Evolutionary conservation across 192 early-diverging fungal genomes (phyloP), one percentile per base, ranked within the genome.

Genomic region (Coemansia sp.): DNA sequence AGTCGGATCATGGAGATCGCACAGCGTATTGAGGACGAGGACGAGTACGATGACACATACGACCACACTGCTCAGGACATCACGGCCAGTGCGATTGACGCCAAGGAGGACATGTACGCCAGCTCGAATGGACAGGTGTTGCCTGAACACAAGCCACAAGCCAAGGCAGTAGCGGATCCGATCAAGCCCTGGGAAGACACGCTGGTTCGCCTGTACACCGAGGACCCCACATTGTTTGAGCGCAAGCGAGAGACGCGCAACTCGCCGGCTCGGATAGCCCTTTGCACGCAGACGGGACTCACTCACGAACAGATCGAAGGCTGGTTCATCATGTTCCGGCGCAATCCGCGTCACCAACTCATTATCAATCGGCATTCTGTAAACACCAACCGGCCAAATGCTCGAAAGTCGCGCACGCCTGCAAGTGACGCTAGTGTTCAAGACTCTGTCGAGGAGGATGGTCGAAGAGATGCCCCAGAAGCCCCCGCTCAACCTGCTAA

Each of bases 41-140:
- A 95, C 67, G 93, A 96, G 74, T 93, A 94, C 65, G 96, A 98
- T 73, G 96, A 96, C 70, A 92, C 93, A 17, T 98, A 95, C 60
- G 96, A 98, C 69, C 83, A 86, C 27, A 81, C 82, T 19, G 89
- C 89, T 34, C 78, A 90, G 65, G 83, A 87, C 41, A 86, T 82
- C 10, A 84, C 83, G 2, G 76, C 87, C 3, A 91, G 93, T 69
- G 86, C 88, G 24, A 66, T 77, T 13, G 88, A 90, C 31, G 74
- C 69, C 14, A 72, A 74, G 8, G 67, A 78, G 7, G 79, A 81
- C 14, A 56, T 54, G 27, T 24, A 54, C 11, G 51, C 59, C 14
- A 63, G 56, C 0, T 33, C 45, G 27, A 19, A 31, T 21, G 33
- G 59, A 19, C 59, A 76, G 42, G 27, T 35, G n/a, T 13, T 6